A percentile compares a stretch with the other conserved stretches of the same genome.
phyloP scores from a whole-genome alignment of 805 yeast genomes.

The Torulaspora indica region DNA sequence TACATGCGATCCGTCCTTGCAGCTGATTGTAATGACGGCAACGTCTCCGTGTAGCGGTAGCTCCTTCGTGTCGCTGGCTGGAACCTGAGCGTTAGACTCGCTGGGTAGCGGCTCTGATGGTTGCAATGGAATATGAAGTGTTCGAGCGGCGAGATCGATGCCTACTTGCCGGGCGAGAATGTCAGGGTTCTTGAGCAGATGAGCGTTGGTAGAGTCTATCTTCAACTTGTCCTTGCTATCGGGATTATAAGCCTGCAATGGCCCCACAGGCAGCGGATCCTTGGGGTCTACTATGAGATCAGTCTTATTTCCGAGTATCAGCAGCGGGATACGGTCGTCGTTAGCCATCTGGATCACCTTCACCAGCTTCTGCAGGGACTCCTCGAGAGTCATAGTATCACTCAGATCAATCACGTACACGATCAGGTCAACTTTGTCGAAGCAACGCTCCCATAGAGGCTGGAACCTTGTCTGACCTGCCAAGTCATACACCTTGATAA shows the following conservation, averaged over 20 bases:
- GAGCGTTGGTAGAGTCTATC: conserved; percentile 15
- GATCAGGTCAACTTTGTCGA: conserved; percentile 21
- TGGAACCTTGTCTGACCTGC: conserved; percentile 26
- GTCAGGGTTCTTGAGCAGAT: conserved; percentile 20
- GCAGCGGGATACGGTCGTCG: conserved; percentile 20
- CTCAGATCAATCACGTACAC: conserved; percentile 25
- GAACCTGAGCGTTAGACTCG: not conserved
- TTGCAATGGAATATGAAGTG: conserved; percentile 15
- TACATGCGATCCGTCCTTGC: conserved; percentile 22
- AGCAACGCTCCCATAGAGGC: conserved; percentile 22
- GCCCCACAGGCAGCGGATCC: not conserved
- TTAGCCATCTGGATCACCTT: conserved; percentile 20
- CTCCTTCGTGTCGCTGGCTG: conserved; percentile 5
- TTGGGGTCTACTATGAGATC: conserved; percentile 16
- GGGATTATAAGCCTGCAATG: conserved; percentile 18
- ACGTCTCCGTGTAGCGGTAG: conserved; percentile 21
- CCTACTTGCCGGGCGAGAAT: conserved; percentile 22
- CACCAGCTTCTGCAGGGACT: conserved; percentile 15
- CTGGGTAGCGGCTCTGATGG: conserved; percentile 5
- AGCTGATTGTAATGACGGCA: conserved; percentile 22
- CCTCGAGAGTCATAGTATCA: conserved; percentile 17
- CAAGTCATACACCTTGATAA: conserved; percentile 20
- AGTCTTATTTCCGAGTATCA: conserved; percentile 23
- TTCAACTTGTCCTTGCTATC: conserved; percentile 17
- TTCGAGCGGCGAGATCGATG: conserved; percentile 19